These are phyloP conservation scores for Heliosperma pusillum DNA, from an alignment of 148 eudicot genomes.

Conservation along the genomic window DNA sequence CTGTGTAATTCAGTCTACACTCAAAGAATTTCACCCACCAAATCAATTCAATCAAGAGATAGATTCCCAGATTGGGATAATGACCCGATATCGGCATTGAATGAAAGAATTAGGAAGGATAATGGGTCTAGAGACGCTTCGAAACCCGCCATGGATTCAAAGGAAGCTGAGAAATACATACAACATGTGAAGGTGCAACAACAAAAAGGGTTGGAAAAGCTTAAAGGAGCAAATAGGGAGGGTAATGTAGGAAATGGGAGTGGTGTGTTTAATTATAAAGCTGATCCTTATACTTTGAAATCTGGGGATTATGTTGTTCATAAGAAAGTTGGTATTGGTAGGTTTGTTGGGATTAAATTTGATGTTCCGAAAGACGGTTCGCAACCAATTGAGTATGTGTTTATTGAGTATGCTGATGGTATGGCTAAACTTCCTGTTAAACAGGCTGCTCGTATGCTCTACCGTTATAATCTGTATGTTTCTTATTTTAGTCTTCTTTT, in stretches of 20 bases:
- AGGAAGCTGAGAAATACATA: constrained; percentile 79
- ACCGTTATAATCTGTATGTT: constrained; percentile 82
- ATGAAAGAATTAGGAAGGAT: constrained; percentile 36
- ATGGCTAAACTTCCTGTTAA: constrained; percentile 91
- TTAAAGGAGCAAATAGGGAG: constrained; percentile 40
- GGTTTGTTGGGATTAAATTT: constrained; percentile 75
- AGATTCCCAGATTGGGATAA: constrained; percentile 22
- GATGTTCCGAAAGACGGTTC: constrained; percentile 46
- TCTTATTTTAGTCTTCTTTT: background rate
- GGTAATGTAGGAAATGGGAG: constrained; percentile 11
- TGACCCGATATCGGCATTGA: constrained; percentile 46
- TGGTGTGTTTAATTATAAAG: constrained; percentile 56
- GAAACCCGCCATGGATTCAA: constrained; percentile 44
- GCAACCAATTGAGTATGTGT: constrained; percentile 70
- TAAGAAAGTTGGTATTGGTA: constrained; percentile 91
- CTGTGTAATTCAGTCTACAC: constrained; percentile 32
- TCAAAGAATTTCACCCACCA: constrained; percentile 24
- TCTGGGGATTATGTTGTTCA: constrained; percentile 91
- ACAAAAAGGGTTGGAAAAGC: constrained; percentile 71
- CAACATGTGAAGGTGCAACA: constrained; percentile 79
- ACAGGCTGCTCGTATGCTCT: constrained; percentile 83
- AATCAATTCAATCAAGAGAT: constrained; percentile 14
- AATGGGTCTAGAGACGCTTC: constrained; percentile 29
- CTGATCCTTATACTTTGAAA: constrained; percentile 68
- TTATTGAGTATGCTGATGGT: constrained; percentile 93